A percentile compares a stretch with the other conserved stretches of the same genome.
Conservation (phyloP, 2,329 filamentous ascomycete species). For the Fusarium bulbicola region DNA sequence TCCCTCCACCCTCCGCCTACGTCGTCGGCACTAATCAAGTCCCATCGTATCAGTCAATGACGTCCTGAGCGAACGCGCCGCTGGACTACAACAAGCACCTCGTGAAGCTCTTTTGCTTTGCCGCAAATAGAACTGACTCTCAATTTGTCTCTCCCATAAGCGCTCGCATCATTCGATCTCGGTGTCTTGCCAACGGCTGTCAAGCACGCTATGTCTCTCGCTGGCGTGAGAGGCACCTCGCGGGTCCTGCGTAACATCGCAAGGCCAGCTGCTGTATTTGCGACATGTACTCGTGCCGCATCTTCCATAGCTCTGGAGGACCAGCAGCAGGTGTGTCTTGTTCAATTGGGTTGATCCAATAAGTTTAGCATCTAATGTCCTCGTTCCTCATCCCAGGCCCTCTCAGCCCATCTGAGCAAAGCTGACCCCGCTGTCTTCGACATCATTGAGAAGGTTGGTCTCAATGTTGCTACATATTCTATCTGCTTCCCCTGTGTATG, state of each 20-base stretch:
- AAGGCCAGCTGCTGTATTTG: conserved; percentile 38
- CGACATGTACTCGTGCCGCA: conserved; percentile 47
- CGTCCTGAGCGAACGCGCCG: conserved; percentile 36
- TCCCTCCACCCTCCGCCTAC: neutral
- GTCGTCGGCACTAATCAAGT: conserved; percentile 27
- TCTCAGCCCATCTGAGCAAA: conserved; percentile 80
- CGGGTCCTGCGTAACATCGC: conserved; percentile 57
- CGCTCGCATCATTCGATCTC: neutral
- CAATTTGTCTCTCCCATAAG: conserved; percentile 1
- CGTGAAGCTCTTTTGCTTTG: neutral
- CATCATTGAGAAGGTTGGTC: conserved; percentile 85
- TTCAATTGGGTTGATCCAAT: conserved; percentile 19
- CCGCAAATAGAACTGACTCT: conserved; percentile 14
- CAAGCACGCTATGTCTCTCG: conserved; percentile 56
- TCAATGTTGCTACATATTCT: neutral
- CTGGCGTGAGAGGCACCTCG: conserved; percentile 58
- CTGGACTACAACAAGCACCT: conserved; percentile 19
- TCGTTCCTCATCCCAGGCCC: conserved; percentile 66
- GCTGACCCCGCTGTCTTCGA: conserved; percentile 88
- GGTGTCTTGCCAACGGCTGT: conserved; percentile 5
- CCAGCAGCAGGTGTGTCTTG: conserved; percentile 65
- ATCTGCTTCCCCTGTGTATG: neutral
- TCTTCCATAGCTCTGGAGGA: conserved; percentile 62
- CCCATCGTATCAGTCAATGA: conserved; percentile 38
- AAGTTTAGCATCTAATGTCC: conserved; percentile 22